These are phyloP conservation scores for Silene noctiflora DNA, from an alignment of 179 eudicot genomes.

Conservation along the genomic window DNA sequence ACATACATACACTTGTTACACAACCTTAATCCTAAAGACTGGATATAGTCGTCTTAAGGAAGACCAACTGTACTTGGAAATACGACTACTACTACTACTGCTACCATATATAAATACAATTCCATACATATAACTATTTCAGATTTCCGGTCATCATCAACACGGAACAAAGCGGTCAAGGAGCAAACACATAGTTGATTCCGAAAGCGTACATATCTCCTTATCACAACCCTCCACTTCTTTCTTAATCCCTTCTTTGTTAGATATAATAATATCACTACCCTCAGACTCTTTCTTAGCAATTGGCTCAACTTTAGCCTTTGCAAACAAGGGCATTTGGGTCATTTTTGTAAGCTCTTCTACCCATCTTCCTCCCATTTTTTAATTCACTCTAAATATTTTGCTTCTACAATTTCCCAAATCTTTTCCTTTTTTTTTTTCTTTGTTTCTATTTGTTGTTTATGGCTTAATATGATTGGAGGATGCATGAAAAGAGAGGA, in stretches of 20 bases:
- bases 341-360: constrained; percentile 8
- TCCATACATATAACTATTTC: too few relatives aligned
- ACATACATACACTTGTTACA: too few relatives aligned
- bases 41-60: too few relatives aligned
- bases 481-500: not conserved
- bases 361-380: not conserved
- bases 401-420: not conserved
- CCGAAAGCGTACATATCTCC: constrained; percentile 8
- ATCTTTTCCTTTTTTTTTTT: not conserved
- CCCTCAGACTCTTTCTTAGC: not conserved
- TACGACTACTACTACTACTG: too few relatives aligned
- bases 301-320: not conserved
- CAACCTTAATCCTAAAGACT: too few relatives aligned
- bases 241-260: not conserved
- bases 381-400: not conserved
- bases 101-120: too few relatives aligned
- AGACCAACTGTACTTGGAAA: too few relatives aligned
- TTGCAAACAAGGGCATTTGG: constrained; percentile 3
- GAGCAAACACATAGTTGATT: constrained; percentile 11
- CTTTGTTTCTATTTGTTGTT: not conserved
- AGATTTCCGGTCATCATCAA: not conserved
- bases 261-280: not conserved
- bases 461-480: not conserved
- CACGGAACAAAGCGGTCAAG: constrained; percentile 16
- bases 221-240: not conserved